These are phyloP conservation scores for Pleochaeta shiraiana DNA, from an alignment of 2,329 filamentous ascomycete genomes.

Conservation along the genomic window DNA sequence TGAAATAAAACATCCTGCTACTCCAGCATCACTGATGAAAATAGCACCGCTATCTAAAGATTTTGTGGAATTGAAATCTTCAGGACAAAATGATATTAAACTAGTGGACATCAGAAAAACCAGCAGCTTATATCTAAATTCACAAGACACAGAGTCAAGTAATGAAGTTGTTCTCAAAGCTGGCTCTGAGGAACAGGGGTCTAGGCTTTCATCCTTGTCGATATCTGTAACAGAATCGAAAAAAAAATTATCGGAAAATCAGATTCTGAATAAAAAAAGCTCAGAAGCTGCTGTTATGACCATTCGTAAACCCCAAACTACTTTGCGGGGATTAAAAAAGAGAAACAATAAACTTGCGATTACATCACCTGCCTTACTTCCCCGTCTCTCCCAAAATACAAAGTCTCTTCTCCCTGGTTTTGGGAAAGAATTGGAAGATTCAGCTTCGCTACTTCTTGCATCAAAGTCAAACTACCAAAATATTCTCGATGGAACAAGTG, in stretches of 20 bases:
- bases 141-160: conserved; percentile 32
- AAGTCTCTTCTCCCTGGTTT: conserved; percentile 62
- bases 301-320: conserved; percentile 27
- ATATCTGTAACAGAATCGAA: conserved; percentile 24
- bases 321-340: conserved; percentile 41
- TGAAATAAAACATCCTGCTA: conserved; percentile 38
- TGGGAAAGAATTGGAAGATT: conserved; percentile 32
- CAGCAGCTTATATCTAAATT: conserved; percentile 7
- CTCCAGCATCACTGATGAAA: conserved; percentile 74
- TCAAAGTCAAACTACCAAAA: conserved; percentile 98
- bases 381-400: conserved; percentile 84
- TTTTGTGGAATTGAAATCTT: conserved; percentile 27
- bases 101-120: background rate
- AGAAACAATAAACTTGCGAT: conserved; percentile 50
- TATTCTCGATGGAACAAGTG: conserved; percentile 76
- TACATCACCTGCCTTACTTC: conserved; percentile 69
- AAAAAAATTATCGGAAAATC: conserved; percentile 24
- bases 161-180: conserved; percentile 16
- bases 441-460: conserved; percentile 54
- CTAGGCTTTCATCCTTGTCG: conserved; percentile 11
- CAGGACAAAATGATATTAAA: background rate
- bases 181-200: conserved; percentile 19
- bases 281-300: conserved; percentile 27
- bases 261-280: conserved; percentile 31
- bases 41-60: conserved; percentile 29